Evolutionary conservation across 176 grass and related monocot species (phyloP), one percentile per base, ranked within the genome.

Genomic region (Eragrostis curvula): DNA sequence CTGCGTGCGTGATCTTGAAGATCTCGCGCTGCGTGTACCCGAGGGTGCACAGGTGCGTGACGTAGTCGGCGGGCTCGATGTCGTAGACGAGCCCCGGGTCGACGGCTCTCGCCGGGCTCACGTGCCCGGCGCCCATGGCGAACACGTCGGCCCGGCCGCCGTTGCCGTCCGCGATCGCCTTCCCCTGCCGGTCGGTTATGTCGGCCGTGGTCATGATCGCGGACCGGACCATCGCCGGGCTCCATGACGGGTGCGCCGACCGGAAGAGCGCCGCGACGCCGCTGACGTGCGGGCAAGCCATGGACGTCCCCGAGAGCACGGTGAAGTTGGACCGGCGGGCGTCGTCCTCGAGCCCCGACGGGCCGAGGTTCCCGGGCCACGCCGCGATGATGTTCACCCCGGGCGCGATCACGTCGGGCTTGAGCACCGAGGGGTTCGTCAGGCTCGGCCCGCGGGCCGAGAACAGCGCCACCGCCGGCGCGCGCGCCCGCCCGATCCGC

Each of bases 341-440:
- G 63, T 98, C 95, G 18, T 50, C 71, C 11, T 81, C 88, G 5
- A 95, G 92, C 24, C 92, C 92, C 21, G 92, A 90, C 5, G 95
- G 95, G 0, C 90, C 92, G 0, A 97, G 66, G 85, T 76, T 91
- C 0, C 75, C 90, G 0, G 92, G 95, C 92, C 95, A 97, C 12
- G 90, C 95, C n/a, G 95, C 95, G 56, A 98, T 95, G 86, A 98
- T 98, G 90, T 98, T 95, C 32, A 95, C 90, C 13, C 95, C 86
- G 6, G 92, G 95, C 7, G 92, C 90, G 64, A 95, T 64, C 49
- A 95, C 71, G 79, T 98, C 95, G 2, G 90, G 92, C 86, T 98
- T 95, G 41, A 98, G 70, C 42, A 95, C 79, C 3, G 90, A 90
- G 29, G 95, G 92, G 81, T 89, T 95, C n/a, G 88, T 95, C 79